Evolutionary conservation across 192 early-diverging fungal genomes (phyloP).

Genomic region (Lunasporangiospora selenospora): DNA sequence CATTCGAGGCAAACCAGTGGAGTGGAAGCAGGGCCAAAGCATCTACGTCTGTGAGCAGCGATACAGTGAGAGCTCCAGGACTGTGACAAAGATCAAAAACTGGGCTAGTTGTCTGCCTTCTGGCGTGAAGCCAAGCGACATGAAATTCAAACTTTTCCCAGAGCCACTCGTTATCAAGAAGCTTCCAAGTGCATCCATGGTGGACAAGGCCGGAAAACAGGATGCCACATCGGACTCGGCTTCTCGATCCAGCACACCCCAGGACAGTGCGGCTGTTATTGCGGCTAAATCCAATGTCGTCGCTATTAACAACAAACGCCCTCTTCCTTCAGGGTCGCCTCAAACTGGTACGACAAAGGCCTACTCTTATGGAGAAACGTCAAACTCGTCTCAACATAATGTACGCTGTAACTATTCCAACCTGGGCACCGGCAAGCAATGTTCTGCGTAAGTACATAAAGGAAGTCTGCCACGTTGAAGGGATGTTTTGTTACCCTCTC

Average conservation of each 20-base stretch:
- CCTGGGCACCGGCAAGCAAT: conserved; percentile 33
- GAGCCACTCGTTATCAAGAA: conserved; percentile 37
- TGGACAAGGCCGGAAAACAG: conserved; percentile 43
- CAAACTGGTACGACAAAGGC: too few relatives aligned
- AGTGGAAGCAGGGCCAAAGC: conserved; percentile 54
- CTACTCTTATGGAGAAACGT: too few relatives aligned
- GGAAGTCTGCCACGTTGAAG: too few relatives aligned
- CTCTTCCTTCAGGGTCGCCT: too few relatives aligned
- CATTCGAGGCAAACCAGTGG: conserved; percentile 55
- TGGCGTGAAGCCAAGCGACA: conserved; percentile 40
- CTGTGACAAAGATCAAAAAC: conserved; percentile 66
- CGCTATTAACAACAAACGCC: too few relatives aligned
- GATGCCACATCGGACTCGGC: conserved; percentile 9
- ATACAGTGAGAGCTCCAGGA: conserved; percentile 64
- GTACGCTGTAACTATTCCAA: conserved; percentile 44
- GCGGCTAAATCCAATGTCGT: too few relatives aligned
- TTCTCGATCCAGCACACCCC: conserved; percentile 34
- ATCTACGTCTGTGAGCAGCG: conserved; percentile 72
- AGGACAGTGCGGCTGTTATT: too few relatives aligned
- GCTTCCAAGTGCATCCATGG: conserved; percentile 41
- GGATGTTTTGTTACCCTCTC: neutral
- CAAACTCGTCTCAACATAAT: conserved; percentile 19
- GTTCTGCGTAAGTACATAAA: conserved; percentile 44
- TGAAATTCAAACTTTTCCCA: conserved; percentile 45
- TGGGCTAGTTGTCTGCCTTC: conserved; percentile 64